Base-by-base conservation (phyloP, 495 filamentous ascomycete species). In the Amorphotheca resinae region DNA sequence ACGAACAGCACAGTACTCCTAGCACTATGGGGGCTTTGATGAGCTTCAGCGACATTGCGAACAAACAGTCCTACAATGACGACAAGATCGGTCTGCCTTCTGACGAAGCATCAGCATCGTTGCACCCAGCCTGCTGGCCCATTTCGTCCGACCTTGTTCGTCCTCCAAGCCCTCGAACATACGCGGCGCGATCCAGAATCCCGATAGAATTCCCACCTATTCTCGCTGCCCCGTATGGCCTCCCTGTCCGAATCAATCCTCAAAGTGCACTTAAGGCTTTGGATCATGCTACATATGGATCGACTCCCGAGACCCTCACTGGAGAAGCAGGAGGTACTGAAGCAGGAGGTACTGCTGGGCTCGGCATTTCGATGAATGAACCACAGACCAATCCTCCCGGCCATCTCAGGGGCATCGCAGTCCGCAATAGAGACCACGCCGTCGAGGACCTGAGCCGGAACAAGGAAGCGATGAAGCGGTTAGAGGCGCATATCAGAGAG, bases 401-500 rank as follows among this genome's bases (percentile, higher is more conserved):
- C 25, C 25, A 11, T 5, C 11, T 28, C 5, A 5, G 11, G 5
- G 5, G 25, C 25, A 5, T 28, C 11, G 25, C 11, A 28, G 11
- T 28, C 11, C 5, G 25, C 5, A 28, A 18, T 18, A 18, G 2
- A 2, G 34, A 21, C 17, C 18, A 18, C 11, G 18, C n/a, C 5
- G 18, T 8, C 18, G 9, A 37, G n/a, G 18, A 37, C 34, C 14
- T 17, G 15, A 17, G 2, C 1, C 25, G 22, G 11, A 45, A 3
- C n/a, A 4, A n/a, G n/a, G 38, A 46, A 17, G 41, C 45, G 4
- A 11, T 22, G 4, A 15, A 38, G 21, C 34, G n/a, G 1, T 26
- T 48, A 4, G 14, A 46, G 18, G 7, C 21, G 2, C 40, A 48
- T 41, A 25, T 42, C n/a, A n/a, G 20, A 7, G 43, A 39, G 2